Evolutionary conservation across 179 eudicot genomes (phyloP), one percentile per base, ranked within the genome.

Genomic region (Patellifolia procumbens): DNA sequence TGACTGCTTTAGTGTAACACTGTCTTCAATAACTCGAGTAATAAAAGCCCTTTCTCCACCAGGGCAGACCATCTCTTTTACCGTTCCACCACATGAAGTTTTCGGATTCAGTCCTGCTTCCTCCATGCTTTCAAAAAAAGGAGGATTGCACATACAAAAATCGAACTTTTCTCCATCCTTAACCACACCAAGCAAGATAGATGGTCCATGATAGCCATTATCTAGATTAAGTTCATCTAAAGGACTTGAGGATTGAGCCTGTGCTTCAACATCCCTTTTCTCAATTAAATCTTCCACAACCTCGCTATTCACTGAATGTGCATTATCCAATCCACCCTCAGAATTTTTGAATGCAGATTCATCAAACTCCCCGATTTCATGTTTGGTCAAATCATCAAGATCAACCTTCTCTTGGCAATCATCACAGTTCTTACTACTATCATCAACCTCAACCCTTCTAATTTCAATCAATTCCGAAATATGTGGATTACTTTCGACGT

Each of bases 121-220:
- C 78, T 88, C 91, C 90, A 94, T 92, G 72, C 90, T 86, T 85
- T 89, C 98, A 34, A 94, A 94, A 79, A 94, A 94, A 32, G 98
- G 98, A 67, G 98, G 98, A 76, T 94, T 92, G 79, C 98, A 94
- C 97, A 94, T 94, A 78, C 98, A 94, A 56, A 94, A 94, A 85
- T 92, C 97, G 85, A 94, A 92, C 61, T 46, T 85, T 75, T 94
- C 97, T 35, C 86, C 98, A 67, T 90, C 92, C 81, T 85, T 83
- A 67, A 94, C 90, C 39, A 91, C 94, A 70, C 91, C 97, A 45
- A 86, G 62, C 61, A 94, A 94, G 56, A 94, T 65, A 31, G 92
- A 84, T 49, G 97, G 88, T 60, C 90, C 89, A 58, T 75, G 71
- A 79, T 88, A 90, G 68, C 82, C 81, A 76, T 80, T 80, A 69